Evolutionary conservation across 257 asterid species (phyloP).

Genomic region (Henckelia pumila): DNA sequence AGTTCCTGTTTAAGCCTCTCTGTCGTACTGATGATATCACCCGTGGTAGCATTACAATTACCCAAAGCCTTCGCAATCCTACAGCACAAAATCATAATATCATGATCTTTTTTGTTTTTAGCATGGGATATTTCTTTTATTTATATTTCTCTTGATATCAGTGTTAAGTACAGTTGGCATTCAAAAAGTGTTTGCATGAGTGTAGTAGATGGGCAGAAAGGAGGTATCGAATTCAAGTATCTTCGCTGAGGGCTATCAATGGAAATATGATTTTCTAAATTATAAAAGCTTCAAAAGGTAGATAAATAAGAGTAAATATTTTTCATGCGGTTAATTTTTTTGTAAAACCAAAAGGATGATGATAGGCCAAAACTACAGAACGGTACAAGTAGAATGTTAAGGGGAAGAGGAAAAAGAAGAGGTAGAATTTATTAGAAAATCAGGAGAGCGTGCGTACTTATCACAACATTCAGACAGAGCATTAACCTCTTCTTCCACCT

Average conservation of each 20-base stretch:
- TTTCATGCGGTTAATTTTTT: not conserved
- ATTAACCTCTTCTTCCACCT: slow-evolving; percentile 88
- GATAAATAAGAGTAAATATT: not conserved
- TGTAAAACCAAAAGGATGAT: not conserved
- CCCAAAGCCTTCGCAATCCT: slow-evolving; percentile 87
- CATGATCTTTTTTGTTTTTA: not conserved
- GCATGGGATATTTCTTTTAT: not conserved
- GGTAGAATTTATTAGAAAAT: slow-evolving; percentile 10
- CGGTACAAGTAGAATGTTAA: not conserved
- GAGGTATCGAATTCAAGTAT: not conserved
- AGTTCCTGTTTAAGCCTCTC: slow-evolving; percentile 98
- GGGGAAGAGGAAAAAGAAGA: slow-evolving; percentile 12
- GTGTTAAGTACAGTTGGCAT: not conserved
- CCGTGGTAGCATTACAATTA: slow-evolving; percentile 92
- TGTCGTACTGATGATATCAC: slow-evolving; percentile 90
- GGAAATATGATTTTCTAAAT: not conserved
- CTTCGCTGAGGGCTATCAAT: not conserved
- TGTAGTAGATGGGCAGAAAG: not conserved
- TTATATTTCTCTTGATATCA: not conserved
- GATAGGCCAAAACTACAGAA: not conserved
- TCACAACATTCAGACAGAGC: slow-evolving; percentile 89
- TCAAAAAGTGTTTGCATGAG: not conserved
- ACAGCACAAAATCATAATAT: slow-evolving; percentile 22
- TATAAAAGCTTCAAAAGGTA: not conserved
- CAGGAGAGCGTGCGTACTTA: slow-evolving; percentile 48